Evolutionary conservation across 2,329 filamentous ascomycete genomes (phyloP).

Genomic region (Fusarium multiceps): DNA sequence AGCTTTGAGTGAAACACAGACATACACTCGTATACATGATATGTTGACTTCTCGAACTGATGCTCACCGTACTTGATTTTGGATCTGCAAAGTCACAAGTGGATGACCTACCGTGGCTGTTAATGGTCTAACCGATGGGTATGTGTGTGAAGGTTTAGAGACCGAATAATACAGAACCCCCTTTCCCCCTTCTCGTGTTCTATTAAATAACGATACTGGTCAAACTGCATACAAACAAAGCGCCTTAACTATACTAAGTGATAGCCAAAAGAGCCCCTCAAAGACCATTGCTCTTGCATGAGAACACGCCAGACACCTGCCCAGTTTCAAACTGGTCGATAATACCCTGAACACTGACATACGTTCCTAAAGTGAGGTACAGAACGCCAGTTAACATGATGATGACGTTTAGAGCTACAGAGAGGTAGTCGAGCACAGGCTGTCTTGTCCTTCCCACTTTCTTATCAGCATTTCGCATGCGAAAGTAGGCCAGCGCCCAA

Average conservation of each 20-base stretch:
- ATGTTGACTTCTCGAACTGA: neutral
- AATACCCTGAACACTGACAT: slow-evolving; percentile 79
- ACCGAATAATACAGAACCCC: neutral
- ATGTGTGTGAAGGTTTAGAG: neutral
- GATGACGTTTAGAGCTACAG: slow-evolving; percentile 74
- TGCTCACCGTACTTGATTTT: neutral
- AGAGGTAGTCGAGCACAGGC: slow-evolving; percentile 60
- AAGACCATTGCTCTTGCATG: slow-evolving; percentile 76
- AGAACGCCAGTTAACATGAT: slow-evolving; percentile 81
- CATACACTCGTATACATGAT: rapidly evolving
- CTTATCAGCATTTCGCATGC: slow-evolving; percentile 75
- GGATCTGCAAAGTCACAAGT: neutral
- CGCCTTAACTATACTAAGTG: neutral
- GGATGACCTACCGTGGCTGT: neutral
- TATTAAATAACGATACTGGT: neutral
- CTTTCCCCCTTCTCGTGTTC: neutral
- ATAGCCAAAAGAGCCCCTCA: slow-evolving; percentile 45
- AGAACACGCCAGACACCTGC: slow-evolving; percentile 77
- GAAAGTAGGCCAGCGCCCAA: slow-evolving; percentile 84
- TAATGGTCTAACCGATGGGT: neutral
- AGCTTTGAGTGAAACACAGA: neutral
- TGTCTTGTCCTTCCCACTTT: slow-evolving; percentile 64
- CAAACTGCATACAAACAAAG: neutral
- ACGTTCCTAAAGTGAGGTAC: slow-evolving; percentile 85
- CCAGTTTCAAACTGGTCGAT: slow-evolving; percentile 76